Base-by-base conservation (phyloP, 306 rosid species). In the Fagus sylvatica region DNA sequence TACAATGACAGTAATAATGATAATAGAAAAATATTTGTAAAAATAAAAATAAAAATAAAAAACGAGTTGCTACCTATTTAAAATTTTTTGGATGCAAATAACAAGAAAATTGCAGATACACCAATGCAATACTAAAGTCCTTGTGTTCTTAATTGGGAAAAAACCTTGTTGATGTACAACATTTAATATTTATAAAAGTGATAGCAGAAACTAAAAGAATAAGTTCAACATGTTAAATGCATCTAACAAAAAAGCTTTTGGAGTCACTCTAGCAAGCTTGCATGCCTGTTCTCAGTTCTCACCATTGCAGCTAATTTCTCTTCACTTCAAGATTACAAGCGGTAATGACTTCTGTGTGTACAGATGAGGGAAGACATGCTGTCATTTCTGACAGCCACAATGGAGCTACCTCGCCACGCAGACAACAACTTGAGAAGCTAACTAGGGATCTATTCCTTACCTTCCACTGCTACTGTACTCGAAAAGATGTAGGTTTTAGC, bases 401-500 rank as follows among this genome's bases (percentile, higher is more conserved):
- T 34, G 36, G 79, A 40, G 4, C 79, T 78, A 69, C 78, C 67
- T 88, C 90, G 11, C 93, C 91, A 2, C 94, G 73, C 1, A 86
- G 62, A 84, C 83, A 85, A 74, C 84, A 77, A 33, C 86, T 93
- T 68, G 91, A 87, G 74, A 85, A 74, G 67, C 39, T 59, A 73
- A 86, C 88, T n/a, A 82, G 71, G 71, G 96, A 90, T 69, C 75
- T 96, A 17, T 91, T 96, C 69, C 90, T 81, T 42, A 87, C 90
- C 46, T 93, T 88, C 81, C 99, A 93, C 80, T 96, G 99, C 84
- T 96, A 90, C 81, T 96, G 99, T 75, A 87, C 97, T 4, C 98
- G 99, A 46, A 95, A 95, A 85, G 96, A 93, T 55, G 99, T 93
- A 83, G 2, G 93, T 78, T 48, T 64, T 65, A 48, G 70, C 59